Evolutionary conservation across 1,284 basidiomycete genomes (phyloP), one percentile per base, ranked within the genome.

Genomic region (Cryptococcus sp.): DNA sequence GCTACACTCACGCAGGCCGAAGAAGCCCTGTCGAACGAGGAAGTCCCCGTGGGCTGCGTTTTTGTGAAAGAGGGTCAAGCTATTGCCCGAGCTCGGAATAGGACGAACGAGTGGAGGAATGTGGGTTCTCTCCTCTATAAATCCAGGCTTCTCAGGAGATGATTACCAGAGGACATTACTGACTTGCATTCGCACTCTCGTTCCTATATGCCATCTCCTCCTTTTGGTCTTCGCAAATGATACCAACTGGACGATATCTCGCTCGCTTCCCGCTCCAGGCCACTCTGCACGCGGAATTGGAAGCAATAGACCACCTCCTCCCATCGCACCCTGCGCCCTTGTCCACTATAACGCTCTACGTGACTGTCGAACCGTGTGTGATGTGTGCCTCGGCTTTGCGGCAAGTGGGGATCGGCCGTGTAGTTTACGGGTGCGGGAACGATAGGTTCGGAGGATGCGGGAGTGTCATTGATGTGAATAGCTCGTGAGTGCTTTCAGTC

Each of bases 301-400:
- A 98, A 78, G 95, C 96, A 0, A 94, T 99, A 67, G 93, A 96
- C 74, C 82, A 84, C 67, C 93, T 99, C 62, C 81, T 98, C 15
- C 83, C 87, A 0, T 82, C 87, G 69, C 67, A 75, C 76, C 82
- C 68, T 48, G 73, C 51, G 78, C 89, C 91, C 3, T 84, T 98
- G 45, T 83, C 84, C 1, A 82, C 85, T 15, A 94, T 92, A 22
- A 91, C 87, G 2, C 86, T 99, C 19, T 99, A 99, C 76, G 96
- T 99, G 54, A 99, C 96, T 0, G 94, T 99, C 54, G 96, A 99
- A 79, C 96, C 96, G 0, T 99, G 96, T 78, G 92, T 99, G 73
- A 99, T 99, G 96, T 99, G 96, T 68, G 92, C 93, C 5, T 91
- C 90, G 27, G 96, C 95, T 5, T 83, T 99, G 48, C 85, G 95